Conservation (phyloP, 75 land plant species). For the Cunninghamia lanceolata region DNA sequence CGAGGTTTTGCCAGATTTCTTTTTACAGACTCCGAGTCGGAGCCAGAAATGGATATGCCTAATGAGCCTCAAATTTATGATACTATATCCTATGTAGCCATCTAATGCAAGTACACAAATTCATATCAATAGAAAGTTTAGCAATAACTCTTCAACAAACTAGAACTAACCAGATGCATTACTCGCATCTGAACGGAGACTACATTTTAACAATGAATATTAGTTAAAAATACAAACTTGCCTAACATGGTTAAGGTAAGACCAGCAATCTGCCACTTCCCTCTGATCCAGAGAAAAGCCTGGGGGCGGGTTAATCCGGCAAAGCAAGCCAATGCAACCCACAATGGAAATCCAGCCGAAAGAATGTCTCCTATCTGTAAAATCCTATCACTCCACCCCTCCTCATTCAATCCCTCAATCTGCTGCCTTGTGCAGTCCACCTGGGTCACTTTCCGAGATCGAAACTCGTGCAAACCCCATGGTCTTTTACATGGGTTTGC, state of each 20-base stretch:
- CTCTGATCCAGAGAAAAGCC: conserved; percentile 59
- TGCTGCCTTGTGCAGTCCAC: background rate
- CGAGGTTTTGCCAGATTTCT: no score
- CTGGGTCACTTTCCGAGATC: background rate
- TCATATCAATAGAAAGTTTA: no score
- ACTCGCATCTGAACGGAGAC: no score
- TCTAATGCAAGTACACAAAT: no score
- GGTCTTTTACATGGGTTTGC: background rate
- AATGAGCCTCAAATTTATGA: no score
- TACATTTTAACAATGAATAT: no score
- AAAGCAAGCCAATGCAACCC: conserved; percentile 69
- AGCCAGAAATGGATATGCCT: no score
- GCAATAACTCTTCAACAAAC: no score
- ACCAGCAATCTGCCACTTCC: conserved; percentile 58
- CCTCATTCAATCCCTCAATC: conserved; percentile 9
- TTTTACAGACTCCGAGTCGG: no score
- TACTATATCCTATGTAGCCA: no score
- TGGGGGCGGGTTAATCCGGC: conserved; percentile 53
- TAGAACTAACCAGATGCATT: no score
- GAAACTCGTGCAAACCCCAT: background rate
- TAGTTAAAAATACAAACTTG: background rate
- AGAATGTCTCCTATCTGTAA: conserved; percentile 44
- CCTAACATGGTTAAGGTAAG: conserved; percentile 88
- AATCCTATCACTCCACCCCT: conserved; percentile 16
- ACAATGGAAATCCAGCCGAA: conserved; percentile 76